Evolutionary conservation across 768 basidiomycete species (phyloP).

Genomic region (Leccinum obscurum): DNA sequence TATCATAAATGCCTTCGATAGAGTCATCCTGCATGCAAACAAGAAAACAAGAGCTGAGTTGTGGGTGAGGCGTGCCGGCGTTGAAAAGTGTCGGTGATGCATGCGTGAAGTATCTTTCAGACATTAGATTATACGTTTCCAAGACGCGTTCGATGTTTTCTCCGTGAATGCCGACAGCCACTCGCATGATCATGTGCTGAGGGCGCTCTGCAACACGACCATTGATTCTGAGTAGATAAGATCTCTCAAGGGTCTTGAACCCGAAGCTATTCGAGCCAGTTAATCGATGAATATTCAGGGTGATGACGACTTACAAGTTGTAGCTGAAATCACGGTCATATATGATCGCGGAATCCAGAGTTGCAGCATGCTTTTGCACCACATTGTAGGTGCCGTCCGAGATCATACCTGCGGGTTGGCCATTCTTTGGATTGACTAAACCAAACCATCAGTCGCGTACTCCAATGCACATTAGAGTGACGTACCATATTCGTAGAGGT

Average conservation of each 20-base stretch:
- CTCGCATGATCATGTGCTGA: conserved; percentile 99
- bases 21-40: conserved; percentile 99
- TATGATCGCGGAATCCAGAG: conserved; percentile 91
- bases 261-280: conserved; percentile 65
- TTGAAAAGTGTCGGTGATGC: conserved; percentile 98
- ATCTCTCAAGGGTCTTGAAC: conserved; percentile 99
- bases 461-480: conserved; percentile 1
- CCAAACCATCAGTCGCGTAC: background rate
- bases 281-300: background rate
- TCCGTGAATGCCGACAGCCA: conserved; percentile 96
- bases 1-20: conserved; percentile 99
- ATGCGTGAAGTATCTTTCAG: conserved; percentile 97
- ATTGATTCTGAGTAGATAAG: conserved; percentile 92
- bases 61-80: conserved; percentile 94
- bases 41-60: conserved; percentile 95
- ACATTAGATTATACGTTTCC: conserved; percentile 96
- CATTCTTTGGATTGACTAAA: conserved; percentile 94
- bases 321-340: conserved; percentile 98
- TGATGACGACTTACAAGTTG: conserved; percentile 66
- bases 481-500: conserved; percentile 86
- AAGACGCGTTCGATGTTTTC: conserved; percentile 83
- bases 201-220: conserved; percentile 96
- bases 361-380: conserved; percentile 77
- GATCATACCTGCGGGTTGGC: conserved; percentile 85
- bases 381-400: conserved; percentile 82